Percentiles rank a stretch among this genome's conserved stretches.
Evolutionary conservation across 345 rosid species (phyloP).

Genomic region (Eucalyptus coolabah): DNA sequence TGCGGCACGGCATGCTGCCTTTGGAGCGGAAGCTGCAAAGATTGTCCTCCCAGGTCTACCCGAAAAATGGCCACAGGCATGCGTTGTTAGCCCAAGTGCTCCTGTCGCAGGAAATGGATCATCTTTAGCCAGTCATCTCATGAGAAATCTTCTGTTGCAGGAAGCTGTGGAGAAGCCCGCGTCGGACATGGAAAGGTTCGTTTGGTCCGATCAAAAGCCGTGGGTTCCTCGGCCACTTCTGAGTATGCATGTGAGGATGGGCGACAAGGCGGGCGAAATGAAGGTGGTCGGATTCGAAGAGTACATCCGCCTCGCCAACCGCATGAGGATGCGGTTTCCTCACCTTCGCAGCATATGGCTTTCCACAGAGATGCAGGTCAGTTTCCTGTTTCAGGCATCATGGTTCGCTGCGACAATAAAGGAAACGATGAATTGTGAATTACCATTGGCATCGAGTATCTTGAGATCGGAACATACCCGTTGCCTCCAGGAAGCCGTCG

Average conservation of each 20-base stretch:
- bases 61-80: conserved; percentile 48
- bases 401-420: background rate
- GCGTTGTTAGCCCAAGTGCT: background rate
- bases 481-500: conserved; percentile 43
- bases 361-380: conserved; percentile 89
- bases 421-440: background rate
- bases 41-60: conserved; percentile 36
- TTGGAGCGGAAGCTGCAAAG: conserved; percentile 70
- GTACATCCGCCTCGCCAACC: conserved; percentile 59
- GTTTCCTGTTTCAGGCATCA: background rate
- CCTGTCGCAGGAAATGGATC: background rate
- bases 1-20: conserved; percentile 64
- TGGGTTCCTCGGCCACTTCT: conserved; percentile 89
- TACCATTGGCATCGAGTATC: background rate
- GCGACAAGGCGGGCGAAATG: conserved; percentile 97
- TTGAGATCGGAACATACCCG: background rate
- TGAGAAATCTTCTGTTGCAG: background rate
- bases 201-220: conserved; percentile 70
- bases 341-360: conserved; percentile 72
- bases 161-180: conserved; percentile 1
- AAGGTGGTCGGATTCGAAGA: conserved; percentile 57
- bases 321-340: conserved; percentile 49
- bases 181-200: conserved; percentile 53
- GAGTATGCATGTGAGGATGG: conserved; percentile 95
- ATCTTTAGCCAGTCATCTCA: background rate